These are phyloP conservation scores for Geranomyces michiganensis DNA, from an alignment of 192 early-diverging fungal species.

Conservation along the genomic window DNA sequence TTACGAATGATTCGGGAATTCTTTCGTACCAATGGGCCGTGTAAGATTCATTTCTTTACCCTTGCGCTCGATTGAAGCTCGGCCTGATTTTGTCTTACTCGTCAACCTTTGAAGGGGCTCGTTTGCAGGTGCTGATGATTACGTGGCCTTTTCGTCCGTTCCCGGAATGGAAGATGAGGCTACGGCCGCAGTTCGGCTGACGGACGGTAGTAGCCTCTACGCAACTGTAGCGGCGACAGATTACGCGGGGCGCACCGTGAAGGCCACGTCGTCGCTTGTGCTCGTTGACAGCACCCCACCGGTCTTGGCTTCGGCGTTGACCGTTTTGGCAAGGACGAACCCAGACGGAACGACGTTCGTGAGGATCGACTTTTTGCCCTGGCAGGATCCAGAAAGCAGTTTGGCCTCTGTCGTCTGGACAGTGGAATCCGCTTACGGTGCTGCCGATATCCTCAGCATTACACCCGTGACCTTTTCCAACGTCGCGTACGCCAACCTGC, in stretches of 20 bases:
- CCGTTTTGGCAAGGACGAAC: background rate
- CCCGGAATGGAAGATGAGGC: too few relatives aligned
- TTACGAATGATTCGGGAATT: too few relatives aligned
- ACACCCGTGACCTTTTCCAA: background rate
- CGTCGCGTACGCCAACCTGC: background rate
- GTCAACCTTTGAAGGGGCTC: too few relatives aligned
- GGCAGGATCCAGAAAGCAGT: conserved; percentile 2
- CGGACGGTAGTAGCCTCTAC: background rate
- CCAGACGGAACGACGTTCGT: background rate
- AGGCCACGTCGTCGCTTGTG: background rate
- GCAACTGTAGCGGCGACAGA: background rate
- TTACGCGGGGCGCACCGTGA: background rate
- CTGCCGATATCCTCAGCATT: background rate
- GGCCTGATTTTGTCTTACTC: too few relatives aligned
- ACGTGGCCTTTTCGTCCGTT: too few relatives aligned
- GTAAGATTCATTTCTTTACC: too few relatives aligned
- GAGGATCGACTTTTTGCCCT: background rate
- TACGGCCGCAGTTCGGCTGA: too few relatives aligned
- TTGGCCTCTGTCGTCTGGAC: conserved; percentile 1
- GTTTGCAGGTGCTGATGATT: background rate
- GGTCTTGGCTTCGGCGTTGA: background rate
- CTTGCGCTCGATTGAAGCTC: too few relatives aligned
- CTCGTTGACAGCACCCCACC: conserved; percentile 10
- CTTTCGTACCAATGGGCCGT: too few relatives aligned
- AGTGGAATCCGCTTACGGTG: conserved; percentile 6